phyloP scores from a whole-genome alignment of 2,329 filamentous ascomycete species.

The Magnaporthiopsis poae region DNA sequence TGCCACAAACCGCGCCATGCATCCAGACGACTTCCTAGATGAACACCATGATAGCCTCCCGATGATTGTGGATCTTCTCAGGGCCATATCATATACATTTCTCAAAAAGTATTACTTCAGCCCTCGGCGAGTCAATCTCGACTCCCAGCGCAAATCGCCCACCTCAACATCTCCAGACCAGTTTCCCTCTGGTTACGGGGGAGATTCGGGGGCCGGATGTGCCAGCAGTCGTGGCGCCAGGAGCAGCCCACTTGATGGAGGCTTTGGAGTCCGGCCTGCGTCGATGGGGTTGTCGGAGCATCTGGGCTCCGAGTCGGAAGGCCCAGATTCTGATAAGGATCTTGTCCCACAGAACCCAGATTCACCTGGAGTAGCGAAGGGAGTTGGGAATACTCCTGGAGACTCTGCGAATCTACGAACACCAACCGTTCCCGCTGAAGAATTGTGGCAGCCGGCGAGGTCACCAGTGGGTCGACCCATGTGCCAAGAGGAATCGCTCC shows the following conservation, averaged over 20 bases:
- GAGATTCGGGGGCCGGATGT: background rate
- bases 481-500: background rate
- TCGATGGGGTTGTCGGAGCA: background rate
- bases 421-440: too few relatives aligned
- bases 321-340: background rate
- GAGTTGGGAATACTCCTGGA: background rate
- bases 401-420: background rate
- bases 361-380: background rate
- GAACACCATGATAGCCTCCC: constrained; percentile 40
- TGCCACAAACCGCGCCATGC: constrained; percentile 12
- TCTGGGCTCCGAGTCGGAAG: background rate
- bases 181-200: background rate
- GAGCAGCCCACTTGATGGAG: background rate
- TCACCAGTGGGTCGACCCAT: background rate
- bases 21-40: constrained; percentile 33
- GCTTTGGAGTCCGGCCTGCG: background rate
- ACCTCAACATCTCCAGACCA: constrained; percentile 16
- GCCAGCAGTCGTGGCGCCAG: background rate
- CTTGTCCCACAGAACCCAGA: background rate
- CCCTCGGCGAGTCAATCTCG: constrained; percentile 29
- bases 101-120: constrained; percentile 62
- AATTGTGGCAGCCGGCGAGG: background rate
- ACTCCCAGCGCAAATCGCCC: background rate
- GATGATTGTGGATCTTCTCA: constrained; percentile 53
- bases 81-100: constrained; percentile 62